Evolutionary conservation across 768 basidiomycete species (phyloP).

Genomic region (Boletus edulis): DNA sequence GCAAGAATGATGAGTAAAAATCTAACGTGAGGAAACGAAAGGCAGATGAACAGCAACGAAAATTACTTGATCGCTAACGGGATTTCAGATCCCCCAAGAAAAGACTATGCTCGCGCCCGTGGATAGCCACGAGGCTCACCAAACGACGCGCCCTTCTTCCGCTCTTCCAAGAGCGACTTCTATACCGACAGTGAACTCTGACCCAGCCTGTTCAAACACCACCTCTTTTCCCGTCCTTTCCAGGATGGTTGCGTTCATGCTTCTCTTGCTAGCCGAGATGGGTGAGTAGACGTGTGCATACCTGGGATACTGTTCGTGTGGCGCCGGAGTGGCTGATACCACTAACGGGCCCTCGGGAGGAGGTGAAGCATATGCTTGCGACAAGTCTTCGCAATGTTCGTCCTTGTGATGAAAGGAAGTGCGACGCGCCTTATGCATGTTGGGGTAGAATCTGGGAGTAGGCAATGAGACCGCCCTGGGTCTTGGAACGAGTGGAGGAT

Average conservation of each 20-base stretch:
- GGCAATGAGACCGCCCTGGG: constrained; percentile 30
- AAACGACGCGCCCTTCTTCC: constrained; percentile 31
- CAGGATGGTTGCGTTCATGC: constrained; percentile 6
- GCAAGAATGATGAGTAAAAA: not conserved
- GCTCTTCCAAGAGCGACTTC: constrained; percentile 33
- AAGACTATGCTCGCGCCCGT: not conserved
- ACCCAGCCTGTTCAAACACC: constrained; percentile 26
- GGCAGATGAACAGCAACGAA: constrained; percentile 14
- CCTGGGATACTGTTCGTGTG: constrained; percentile 25
- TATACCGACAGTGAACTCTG: constrained; percentile 28
- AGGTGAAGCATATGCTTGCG: constrained; percentile 28
- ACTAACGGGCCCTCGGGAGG: constrained; percentile 28
- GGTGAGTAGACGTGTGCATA: constrained; percentile 29
- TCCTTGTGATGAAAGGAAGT: constrained; percentile 15
- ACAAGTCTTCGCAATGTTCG: constrained; percentile 28
- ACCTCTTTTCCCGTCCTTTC: constrained; percentile 18
- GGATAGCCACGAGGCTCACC: constrained; percentile 17
- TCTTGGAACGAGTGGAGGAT: constrained; percentile 14
- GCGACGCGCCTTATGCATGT: constrained; percentile 10
- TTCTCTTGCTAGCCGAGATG: constrained; percentile 14
- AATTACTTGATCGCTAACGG: constrained; percentile 13
- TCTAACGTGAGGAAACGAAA: not conserved
- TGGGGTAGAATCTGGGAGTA: not conserved
- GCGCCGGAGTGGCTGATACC: constrained; percentile 13
- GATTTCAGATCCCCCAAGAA: constrained; percentile 1